A percentile compares a stretch with the other conserved stretches of the same genome.
These are phyloP conservation scores for Aspergillus brunneoviolaceus DNA, from an alignment of 2,329 filamentous ascomycete species.

Conservation along the genomic window DNA sequence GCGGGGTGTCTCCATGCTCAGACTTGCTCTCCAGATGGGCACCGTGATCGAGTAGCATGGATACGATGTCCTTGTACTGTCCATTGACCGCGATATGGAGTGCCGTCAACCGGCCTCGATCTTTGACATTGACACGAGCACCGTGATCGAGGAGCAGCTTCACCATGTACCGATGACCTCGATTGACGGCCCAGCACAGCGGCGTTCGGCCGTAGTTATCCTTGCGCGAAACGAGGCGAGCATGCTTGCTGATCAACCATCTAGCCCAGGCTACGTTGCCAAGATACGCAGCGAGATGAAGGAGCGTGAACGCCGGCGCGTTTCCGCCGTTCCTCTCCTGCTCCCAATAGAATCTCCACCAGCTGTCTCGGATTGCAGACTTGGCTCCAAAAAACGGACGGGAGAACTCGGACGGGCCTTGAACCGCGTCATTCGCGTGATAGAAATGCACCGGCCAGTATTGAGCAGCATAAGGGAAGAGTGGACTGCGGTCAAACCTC, in stretches of 20 bases:
- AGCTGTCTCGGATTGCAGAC: constrained; percentile 23
- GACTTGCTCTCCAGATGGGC: constrained; percentile 18
- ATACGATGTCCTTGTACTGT: constrained; percentile 17
- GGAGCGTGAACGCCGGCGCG: constrained; percentile 27
- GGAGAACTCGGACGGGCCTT: constrained; percentile 22
- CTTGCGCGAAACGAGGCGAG: constrained; percentile 20
- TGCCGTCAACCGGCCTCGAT: constrained; percentile 19
- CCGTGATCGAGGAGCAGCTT: constrained; percentile 9
- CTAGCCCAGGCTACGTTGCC: constrained; percentile 26
- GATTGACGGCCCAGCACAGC: constrained; percentile 15
- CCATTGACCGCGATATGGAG: constrained; percentile 24
- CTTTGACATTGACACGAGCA: constrained; percentile 12
- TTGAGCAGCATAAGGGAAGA: constrained; percentile 24
- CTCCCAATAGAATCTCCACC: constrained; percentile 28
- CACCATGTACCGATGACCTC: constrained; percentile 16
- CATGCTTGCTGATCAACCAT: constrained; percentile 19
- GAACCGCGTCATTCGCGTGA: constrained; percentile 20
- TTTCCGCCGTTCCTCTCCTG: constrained; percentile 24
- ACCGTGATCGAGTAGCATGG: constrained; percentile 17
- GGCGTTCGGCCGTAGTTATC: constrained; percentile 15
- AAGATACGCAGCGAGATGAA: constrained; percentile 27
- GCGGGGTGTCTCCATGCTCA: constrained; percentile 19
- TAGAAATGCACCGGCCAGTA: constrained; percentile 23
- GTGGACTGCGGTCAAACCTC: constrained; percentile 7
- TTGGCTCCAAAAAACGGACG: constrained; percentile 24